Evolutionary conservation across 257 asterid species (phyloP), one percentile per base, ranked within the genome.

Genomic region (Eucommia ulmoides): DNA sequence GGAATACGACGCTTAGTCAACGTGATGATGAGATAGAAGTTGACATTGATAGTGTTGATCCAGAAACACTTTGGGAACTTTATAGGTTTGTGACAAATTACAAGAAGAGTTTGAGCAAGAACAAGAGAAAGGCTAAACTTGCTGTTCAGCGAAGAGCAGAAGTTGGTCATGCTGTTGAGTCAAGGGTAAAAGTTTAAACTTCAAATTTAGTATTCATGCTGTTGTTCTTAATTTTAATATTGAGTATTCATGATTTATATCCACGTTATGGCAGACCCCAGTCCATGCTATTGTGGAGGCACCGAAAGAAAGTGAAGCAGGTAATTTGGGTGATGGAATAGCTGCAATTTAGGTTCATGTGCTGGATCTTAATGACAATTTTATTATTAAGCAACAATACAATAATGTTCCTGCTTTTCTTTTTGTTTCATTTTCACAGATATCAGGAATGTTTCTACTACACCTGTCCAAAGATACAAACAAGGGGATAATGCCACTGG

Each of bases 71-170:
- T 2, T 63, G 63, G 68, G 68, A 63, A 52, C 68, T 63, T 44
- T 62, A 63, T 33, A 55, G 68, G 61, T 55, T 63, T 63, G 63
- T 63, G 19, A 63, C 68, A 33, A 63, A 55, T 55, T 55, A 55
- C 58, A 63, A 50, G 35, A 63, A 55, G 35, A 55, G 42, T 52
- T 50, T 55, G 33, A 55, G 58, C 63, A 63, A 63, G 35, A 48
- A 55, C 46, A 41, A 35, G 54, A 55, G 52, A 50, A 55, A 55
- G 38, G 54, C 49, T 22, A 57, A 63, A 50, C 52, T 55, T 41
- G 57, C 59, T 24, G 53, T 20, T 24, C 58, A 26, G 19, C 50
- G 41, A 24, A 50, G 49, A 29, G 38, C 38, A 50, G 45, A 1
- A 51, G 17, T 33, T 23, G n/a, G 45, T 26, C 49, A 23, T 55